Evolutionary conservation across 768 basidiomycete genomes (phyloP).

Genomic region (Amanita muscaria): DNA sequence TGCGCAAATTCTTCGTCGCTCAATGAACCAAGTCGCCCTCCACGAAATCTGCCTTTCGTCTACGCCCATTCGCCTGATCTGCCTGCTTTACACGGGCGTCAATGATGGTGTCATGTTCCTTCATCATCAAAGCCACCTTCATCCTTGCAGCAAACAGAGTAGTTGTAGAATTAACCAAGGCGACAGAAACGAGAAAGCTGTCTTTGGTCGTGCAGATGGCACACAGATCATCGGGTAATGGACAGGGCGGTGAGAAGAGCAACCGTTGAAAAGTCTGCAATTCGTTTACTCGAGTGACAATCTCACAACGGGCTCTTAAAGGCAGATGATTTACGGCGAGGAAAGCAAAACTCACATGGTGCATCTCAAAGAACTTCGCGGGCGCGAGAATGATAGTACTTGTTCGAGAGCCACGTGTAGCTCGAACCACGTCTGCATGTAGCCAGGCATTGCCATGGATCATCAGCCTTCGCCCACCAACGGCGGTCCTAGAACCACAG

Average conservation of each 20-base stretch:
- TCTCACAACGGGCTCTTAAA: too few relatives aligned
- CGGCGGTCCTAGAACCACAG: constrained; percentile 41
- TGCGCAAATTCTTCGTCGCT: too few relatives aligned
- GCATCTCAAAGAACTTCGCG: constrained; percentile 88
- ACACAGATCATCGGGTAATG: constrained; percentile 67
- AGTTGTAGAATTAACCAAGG: constrained; percentile 90
- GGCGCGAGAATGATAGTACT: constrained; percentile 64
- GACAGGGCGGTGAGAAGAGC: constrained; percentile 49
- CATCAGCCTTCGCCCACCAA: constrained; percentile 92
- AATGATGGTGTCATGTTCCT: too few relatives aligned
- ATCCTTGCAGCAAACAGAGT: too few relatives aligned
- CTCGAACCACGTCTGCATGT: constrained; percentile 89
- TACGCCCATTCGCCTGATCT: too few relatives aligned
- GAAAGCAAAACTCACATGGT: constrained; percentile 54
- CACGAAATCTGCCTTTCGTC: too few relatives aligned
- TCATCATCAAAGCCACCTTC: too few relatives aligned
- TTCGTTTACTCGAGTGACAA: constrained; percentile 18
- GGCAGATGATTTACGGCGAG: too few relatives aligned
- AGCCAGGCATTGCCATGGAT: constrained; percentile 96
- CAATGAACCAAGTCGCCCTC: too few relatives aligned
- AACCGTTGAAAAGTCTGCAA: constrained; percentile 47
- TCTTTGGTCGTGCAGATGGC: constrained; percentile 61
- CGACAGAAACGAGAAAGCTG: constrained; percentile 76
- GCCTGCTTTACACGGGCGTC: too few relatives aligned
- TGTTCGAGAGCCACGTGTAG: constrained; percentile 73